Percentiles rank a stretch among this genome's conserved stretches.
phyloP scores from a whole-genome alignment of 768 basidiomycete species.

The Lentinula sp. region DNA sequence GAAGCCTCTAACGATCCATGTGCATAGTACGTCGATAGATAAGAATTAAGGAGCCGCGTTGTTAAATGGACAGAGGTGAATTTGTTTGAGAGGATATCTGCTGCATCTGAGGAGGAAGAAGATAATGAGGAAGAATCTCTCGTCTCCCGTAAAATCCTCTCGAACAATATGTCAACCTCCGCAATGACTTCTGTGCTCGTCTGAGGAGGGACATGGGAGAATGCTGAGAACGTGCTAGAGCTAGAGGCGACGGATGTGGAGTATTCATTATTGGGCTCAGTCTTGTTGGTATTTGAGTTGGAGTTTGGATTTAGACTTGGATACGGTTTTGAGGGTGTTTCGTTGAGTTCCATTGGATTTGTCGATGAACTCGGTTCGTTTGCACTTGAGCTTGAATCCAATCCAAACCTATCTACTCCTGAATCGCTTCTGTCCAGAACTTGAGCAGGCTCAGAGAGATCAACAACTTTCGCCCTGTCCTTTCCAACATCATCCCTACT shows the following conservation, averaged over 20 bases:
- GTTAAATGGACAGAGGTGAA: constrained; percentile 58
- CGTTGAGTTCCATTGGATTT: too few species aligned
- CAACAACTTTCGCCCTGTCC: too few species aligned
- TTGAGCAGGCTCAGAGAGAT: neutral
- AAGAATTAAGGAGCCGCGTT: constrained; percentile 68
- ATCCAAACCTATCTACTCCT: constrained; percentile 20
- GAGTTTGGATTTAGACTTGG: too few species aligned
- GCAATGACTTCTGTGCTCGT: constrained; percentile 62
- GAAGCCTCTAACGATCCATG: constrained; percentile 43
- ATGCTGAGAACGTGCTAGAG: constrained; percentile 14
- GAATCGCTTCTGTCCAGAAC: constrained; percentile 21
- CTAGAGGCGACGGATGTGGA: neutral
- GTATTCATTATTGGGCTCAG: too few species aligned
- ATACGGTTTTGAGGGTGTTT: too few species aligned
- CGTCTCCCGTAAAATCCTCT: constrained; percentile 41
- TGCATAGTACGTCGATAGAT: constrained; percentile 68
- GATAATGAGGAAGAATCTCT: constrained; percentile 17
- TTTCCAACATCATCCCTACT: constrained; percentile 9
- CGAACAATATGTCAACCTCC: constrained; percentile 65
- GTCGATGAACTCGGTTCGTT: too few species aligned
- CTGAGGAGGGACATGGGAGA: constrained; percentile 64
- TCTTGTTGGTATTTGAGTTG: too few species aligned
- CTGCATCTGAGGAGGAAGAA: neutral
- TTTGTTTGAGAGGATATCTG: constrained; percentile 18
- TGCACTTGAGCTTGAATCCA: neutral